Base-by-base conservation (phyloP, 2,329 filamentous ascomycete genomes). In the Talaromyces sp. region DNA sequence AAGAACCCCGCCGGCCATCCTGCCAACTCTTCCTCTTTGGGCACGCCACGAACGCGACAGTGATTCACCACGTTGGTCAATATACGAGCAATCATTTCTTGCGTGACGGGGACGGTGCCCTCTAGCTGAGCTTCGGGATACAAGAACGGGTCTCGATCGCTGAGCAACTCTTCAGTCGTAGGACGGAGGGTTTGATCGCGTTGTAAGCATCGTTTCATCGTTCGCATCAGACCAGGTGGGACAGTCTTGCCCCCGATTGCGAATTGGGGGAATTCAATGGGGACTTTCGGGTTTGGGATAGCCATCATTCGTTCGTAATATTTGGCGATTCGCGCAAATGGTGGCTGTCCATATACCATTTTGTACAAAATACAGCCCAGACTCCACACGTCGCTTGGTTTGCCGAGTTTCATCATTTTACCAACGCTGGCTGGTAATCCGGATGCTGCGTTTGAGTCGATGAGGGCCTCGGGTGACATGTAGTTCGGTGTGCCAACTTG, bases 401-500 rank as follows among this genome's bases (percentile, higher is more conserved):
- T 98, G 66, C 95, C 96, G 7, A 99, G 84, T 76, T 97, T 97
- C 89, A 97, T 95, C 66, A 97, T 84, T 76, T 93, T 96, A 79
- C 79, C 75, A 61, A 79, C 76, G 59, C 76, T 80, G 66, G 80
- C 74, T 64, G 77, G 79, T 62, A 79, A 71, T 66, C 82, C 87
- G 64, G 81, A 79, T 19, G 83, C 76, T 62, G 88, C 89, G 70
- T 96, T 96, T 31, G 89, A 90, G 78, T 98, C 95, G 75, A 96
- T 88, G 58, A 99, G 85, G 2, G 91, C 93, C 79, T 99, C 95
- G 0, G 95, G 95, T 1, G 92, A 96, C 95, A 99, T 99, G 82
- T 97, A 99, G 77, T 96, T 99, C 3, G 95, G 93, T 0, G 95
- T 99, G 64, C 96, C 95, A 68, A 98, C 89, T 79, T 98, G 93